Percentiles rank a stretch among this genome's conserved stretches.
phyloP scores from a whole-genome alignment of 805 yeast species.

The Cyberlindnera americana region DNA sequence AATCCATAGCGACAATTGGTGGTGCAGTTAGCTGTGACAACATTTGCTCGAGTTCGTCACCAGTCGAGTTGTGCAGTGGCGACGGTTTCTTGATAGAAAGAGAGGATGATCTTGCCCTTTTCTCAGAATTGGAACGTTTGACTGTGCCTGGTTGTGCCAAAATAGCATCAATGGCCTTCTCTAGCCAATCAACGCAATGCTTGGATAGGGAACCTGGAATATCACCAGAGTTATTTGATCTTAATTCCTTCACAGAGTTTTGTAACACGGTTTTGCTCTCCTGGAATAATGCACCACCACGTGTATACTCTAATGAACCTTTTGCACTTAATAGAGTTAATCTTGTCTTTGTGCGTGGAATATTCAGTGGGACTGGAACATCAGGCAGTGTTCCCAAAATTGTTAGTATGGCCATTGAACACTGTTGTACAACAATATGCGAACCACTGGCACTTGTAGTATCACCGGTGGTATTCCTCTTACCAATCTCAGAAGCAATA shows the following conservation, averaged over 20 bases:
- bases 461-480: constrained; percentile 10
- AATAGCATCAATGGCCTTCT: constrained; percentile 57
- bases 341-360: constrained; percentile 59
- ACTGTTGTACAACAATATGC: constrained; percentile 64
- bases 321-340: constrained; percentile 63
- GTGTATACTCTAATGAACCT: constrained; percentile 76
- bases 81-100: constrained; percentile 12
- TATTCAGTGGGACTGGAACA: constrained; percentile 61
- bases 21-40: constrained; percentile 27
- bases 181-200: constrained; percentile 53
- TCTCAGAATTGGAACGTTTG: constrained; percentile 14
- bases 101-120: constrained; percentile 14
- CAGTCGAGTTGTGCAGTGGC: constrained; percentile 14
- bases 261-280: constrained; percentile 58
- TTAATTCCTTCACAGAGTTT: constrained; percentile 47
- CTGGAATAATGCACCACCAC: constrained; percentile 77
- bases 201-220: constrained; percentile 60
- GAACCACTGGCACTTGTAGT: constrained; percentile 45
- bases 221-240: constrained; percentile 37
- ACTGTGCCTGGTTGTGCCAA: constrained; percentile 30
- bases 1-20: constrained; percentile 21
- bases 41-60: constrained; percentile 25
- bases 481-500: constrained; percentile 38
- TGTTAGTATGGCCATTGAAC: constrained; percentile 56
- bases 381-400: constrained; percentile 44